These are phyloP conservation scores for Ophiostoma tasmaniense DNA, from an alignment of 2,329 filamentous ascomycete genomes.

Conservation along the genomic window DNA sequence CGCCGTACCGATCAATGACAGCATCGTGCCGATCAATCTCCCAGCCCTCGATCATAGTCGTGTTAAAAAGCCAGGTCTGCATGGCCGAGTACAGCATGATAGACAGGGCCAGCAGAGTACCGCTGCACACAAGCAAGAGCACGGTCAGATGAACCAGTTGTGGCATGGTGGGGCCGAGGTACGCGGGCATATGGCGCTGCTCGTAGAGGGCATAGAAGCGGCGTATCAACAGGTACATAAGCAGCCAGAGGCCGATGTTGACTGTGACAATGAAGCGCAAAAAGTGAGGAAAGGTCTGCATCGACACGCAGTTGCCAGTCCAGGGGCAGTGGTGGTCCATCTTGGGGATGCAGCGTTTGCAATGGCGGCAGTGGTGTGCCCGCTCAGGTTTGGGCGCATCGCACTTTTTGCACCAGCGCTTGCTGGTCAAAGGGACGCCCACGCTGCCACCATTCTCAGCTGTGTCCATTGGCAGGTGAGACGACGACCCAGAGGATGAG, in stretches of 20 bases:
- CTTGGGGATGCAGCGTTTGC: constrained; percentile 63
- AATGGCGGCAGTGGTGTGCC: constrained; percentile 74
- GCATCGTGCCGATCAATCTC: constrained; percentile 57
- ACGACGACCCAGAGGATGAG: constrained; percentile 6
- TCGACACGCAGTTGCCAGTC: constrained; percentile 75
- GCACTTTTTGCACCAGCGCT: constrained; percentile 69
- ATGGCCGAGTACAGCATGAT: constrained; percentile 58
- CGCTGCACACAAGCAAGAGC: constrained; percentile 47
- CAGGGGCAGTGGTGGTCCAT: constrained; percentile 88
- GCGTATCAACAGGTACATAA: constrained; percentile 52
- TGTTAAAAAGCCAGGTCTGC: constrained; percentile 57
- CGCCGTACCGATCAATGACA: constrained; percentile 38
- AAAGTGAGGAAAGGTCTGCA: constrained; percentile 76
- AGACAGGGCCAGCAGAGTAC: constrained; percentile 52
- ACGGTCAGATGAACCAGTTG: constrained; percentile 55
- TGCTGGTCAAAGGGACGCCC: neutral
- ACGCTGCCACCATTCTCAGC: neutral
- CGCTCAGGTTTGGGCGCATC: constrained; percentile 64
- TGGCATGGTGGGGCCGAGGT: constrained; percentile 58
- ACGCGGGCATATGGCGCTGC: constrained; percentile 59
- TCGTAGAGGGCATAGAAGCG: constrained; percentile 55
- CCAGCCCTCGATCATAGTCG: constrained; percentile 76
- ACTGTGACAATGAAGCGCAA: constrained; percentile 67
- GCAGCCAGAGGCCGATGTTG: constrained; percentile 53
- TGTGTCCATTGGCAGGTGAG: neutral